Evolutionary conservation across 495 filamentous ascomycete species (phyloP), one percentile per base, ranked within the genome.

Genomic region (Saxophila tyrrhenica): DNA sequence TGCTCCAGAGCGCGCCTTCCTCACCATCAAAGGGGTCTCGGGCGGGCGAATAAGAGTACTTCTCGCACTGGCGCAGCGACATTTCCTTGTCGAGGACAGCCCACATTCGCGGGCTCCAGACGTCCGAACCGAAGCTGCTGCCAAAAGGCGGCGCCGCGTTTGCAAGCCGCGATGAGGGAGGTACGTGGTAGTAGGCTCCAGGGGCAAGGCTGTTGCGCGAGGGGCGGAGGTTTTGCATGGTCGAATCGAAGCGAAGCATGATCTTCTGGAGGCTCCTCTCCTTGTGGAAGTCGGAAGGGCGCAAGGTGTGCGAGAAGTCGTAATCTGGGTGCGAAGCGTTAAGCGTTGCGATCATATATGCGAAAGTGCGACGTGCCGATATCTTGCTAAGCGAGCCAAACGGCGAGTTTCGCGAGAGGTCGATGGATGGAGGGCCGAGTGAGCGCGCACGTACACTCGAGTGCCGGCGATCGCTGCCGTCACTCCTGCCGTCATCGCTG

Each of bases 281-380:
- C 39, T 84, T 80, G 44, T 80, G 79, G 69, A 98, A 98, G 64
- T 97, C 92, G 10, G 80, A 76, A 1, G 90, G 89, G 25, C 89
- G 82, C 54, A 96, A 74, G 48, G 89, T 81, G 55, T 95, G 83
- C 1, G 87, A 92, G 70, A 97, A 97, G 69, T 97, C 91, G 67
- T 99, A 99, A 66, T 99, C 94, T 0, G 89, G 85, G 69, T 99
- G 90, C 39, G 85, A 90, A 0, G 91, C 91, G 61, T 99, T 99
- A n/a, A 99, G 75, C 0, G 94, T 96, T 13, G 92, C 92, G 64
- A 97, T 96, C 54, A 97, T 68, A 68, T 97, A 97, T 39, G 92
- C 89, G 69, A 92, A 97, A 0, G 87, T 94, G 46, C 89, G 82
- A 13, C 94, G 86, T 63, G 86, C 89, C 9, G 86, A 86, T 45